These are phyloP conservation scores for Xanthoconium separans DNA, from an alignment of 1,284 basidiomycete species.

Conservation along the genomic window DNA sequence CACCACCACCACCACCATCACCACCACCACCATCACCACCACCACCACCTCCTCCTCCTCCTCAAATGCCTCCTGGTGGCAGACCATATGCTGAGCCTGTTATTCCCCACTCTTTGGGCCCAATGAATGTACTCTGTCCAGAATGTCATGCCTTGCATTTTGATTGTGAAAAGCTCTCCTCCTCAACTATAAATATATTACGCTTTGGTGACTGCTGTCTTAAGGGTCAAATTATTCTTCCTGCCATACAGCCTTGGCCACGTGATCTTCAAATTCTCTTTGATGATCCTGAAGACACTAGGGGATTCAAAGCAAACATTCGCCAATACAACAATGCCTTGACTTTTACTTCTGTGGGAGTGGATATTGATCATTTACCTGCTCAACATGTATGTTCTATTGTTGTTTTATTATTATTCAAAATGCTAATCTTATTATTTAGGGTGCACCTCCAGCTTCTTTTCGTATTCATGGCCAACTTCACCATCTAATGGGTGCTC, in stretches of 20 bases:
- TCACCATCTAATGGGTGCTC: constrained; percentile 34
- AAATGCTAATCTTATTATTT: too few relatives aligned
- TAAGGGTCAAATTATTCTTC: constrained; percentile 26
- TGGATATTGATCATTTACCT: constrained; percentile 26
- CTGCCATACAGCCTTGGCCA: constrained; percentile 20
- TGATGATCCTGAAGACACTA: constrained; percentile 8
- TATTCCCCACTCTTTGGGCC: constrained; percentile 6
- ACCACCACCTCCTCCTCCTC: background rate
- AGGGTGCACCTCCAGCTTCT: constrained; percentile 33
- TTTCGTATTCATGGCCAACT: constrained; percentile 41
- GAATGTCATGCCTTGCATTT: constrained; percentile 27
- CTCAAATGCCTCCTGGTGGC: constrained; percentile 1
- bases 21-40: too few relatives aligned
- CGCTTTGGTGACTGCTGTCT: constrained; percentile 30
- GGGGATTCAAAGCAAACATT: constrained; percentile 29
- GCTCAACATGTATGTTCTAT: too few relatives aligned
- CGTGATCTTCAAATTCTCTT: constrained; percentile 12
- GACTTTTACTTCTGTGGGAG: constrained; percentile 25
- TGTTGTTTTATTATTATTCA: too few relatives aligned
- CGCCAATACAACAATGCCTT: constrained; percentile 40
- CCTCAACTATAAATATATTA: background rate
- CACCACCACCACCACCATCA: too few relatives aligned
- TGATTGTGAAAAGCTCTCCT: constrained; percentile 12
- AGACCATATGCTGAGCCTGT: constrained; percentile 7
- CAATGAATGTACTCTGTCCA: constrained; percentile 21